Base-by-base conservation (phyloP, 345 rosid genomes). In the Iberis pinnata region DNA sequence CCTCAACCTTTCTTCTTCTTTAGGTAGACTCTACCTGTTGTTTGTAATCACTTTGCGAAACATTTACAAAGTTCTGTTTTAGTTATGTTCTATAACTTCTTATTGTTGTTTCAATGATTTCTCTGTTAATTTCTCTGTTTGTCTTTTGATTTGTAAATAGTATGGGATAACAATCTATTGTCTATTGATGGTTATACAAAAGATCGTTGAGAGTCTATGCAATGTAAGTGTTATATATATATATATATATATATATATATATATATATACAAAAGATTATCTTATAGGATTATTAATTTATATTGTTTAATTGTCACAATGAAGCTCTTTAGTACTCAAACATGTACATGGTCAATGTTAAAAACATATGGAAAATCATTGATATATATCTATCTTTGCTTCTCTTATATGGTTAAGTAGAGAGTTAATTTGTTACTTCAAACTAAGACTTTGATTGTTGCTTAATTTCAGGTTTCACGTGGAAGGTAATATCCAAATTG, bases 321-420 rank as follows among this genome's bases (percentile, higher is more conserved):
- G 76, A 93, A 76, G 76, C 80, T 58, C 61, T 88, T 88, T 61
- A 87, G 88, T 83, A 75, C 78, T 43, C 84, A 77, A 52, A 79
- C 80, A 47, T 65, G 56, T 69, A 71, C 79, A 8, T 93, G 99
- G 96, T 93, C 95, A 56, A 71, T 61, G 68, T 73, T 93, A 64
- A 86, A 82, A 87, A 88, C 95, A 53, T 86, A 83, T 54, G 99
- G 99, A 73, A 93, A 88, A 80, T 65, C 88, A 41, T 97, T 95
- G 79, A 95, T 31, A 31, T 31, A 11, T 88, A 86, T n/a, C n/a
- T 88, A 80, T 29, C 36, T 57, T 42, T 61, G 39, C 27, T 54
- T 60, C 58, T 57, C 53, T 49, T 40, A 35, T 57, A 44, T 26
- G 29, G 29, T 8, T 8, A 8, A 26, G 8, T 26, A 4, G 4